These are phyloP conservation scores for Phytophthora ohioensis DNA, from an alignment of 352 stramenopile species.

Conservation along the genomic window DNA sequence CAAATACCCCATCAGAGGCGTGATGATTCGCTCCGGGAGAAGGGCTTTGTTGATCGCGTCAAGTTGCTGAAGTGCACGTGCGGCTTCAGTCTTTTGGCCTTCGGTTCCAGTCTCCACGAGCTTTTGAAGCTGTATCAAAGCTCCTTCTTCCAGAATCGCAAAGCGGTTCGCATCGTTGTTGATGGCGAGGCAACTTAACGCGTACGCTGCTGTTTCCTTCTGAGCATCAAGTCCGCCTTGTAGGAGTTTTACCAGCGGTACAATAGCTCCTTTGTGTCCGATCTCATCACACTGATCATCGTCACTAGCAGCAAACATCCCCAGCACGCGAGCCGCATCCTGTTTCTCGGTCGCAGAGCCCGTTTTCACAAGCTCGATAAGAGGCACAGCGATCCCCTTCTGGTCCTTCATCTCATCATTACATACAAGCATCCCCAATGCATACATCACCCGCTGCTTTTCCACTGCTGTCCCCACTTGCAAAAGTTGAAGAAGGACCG, in stretches of 20 bases:
- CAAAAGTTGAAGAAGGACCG: constrained; percentile 5
- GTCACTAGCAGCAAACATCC: constrained; percentile 9
- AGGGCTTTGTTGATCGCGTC: background rate
- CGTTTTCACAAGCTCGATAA: constrained; percentile 10
- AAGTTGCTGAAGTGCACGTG: background rate
- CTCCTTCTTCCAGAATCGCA: constrained; percentile 12
- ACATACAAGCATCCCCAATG: constrained; percentile 5
- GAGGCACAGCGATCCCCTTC: background rate
- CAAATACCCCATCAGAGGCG: background rate
- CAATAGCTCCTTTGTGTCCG: constrained; percentile 9
- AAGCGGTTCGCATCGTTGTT: constrained; percentile 7
- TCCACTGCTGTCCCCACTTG: constrained; percentile 2
- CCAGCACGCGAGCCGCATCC: constrained; percentile 5
- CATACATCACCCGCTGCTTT: constrained; percentile 11
- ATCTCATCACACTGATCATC: background rate
- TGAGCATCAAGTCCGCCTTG: constrained; percentile 2
- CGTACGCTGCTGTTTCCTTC: constrained; percentile 13
- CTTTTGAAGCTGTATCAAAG: background rate
- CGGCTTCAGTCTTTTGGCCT: constrained; percentile 9
- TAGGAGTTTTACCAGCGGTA: constrained; percentile 13
- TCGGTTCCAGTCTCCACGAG: constrained; percentile 4
- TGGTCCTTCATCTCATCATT: background rate
- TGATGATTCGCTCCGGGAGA: background rate
- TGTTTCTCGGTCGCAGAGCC: constrained; percentile 11
- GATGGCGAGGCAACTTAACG: constrained; percentile 5